These are phyloP conservation scores for Aegilops sharonensis DNA, from an alignment of 176 grass and related monocot genomes.

Conservation along the genomic window DNA sequence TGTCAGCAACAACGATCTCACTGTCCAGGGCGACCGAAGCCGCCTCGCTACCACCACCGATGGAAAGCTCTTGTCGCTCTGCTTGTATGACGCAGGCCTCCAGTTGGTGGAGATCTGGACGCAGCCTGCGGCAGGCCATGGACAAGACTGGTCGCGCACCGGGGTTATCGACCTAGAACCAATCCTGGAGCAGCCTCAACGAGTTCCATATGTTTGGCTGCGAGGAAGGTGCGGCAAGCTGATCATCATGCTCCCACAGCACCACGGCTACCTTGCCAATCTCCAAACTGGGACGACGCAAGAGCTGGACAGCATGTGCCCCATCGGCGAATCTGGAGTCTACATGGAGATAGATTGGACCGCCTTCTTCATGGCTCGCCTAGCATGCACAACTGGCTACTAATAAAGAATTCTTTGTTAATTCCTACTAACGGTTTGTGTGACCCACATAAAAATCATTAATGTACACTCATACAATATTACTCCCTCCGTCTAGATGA, in stretches of 20 bases:
- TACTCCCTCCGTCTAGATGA: too few relatives aligned
- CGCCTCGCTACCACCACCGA: neutral
- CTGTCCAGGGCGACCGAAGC: neutral
- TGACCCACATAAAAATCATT: too few relatives aligned
- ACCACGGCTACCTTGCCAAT: neutral
- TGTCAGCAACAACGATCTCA: neutral
- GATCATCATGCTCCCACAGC: neutral
- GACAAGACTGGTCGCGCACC: neutral
- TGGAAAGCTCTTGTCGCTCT: neutral
- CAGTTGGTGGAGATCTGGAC: neutral
- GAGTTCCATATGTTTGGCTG: neutral
- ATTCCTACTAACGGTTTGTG: too few relatives aligned
- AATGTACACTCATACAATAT: too few relatives aligned
- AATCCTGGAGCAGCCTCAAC: neutral
- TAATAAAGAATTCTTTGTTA: too few relatives aligned
- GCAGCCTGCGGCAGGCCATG: neutral
- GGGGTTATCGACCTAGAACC: neutral
- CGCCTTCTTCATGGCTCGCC: constrained; percentile 11
- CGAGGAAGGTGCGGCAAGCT: neutral
- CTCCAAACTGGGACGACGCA: constrained; percentile 1
- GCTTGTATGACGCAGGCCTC: neutral
- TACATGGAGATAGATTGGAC: constrained; percentile 9
- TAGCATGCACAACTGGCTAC: neutral
- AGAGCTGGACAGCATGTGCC: neutral
- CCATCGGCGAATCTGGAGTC: neutral